A percentile compares a stretch with the other conserved stretches of the same genome.
phyloP scores from a whole-genome alignment of 164 flowering plant species.

The Malania oleifera region DNA sequence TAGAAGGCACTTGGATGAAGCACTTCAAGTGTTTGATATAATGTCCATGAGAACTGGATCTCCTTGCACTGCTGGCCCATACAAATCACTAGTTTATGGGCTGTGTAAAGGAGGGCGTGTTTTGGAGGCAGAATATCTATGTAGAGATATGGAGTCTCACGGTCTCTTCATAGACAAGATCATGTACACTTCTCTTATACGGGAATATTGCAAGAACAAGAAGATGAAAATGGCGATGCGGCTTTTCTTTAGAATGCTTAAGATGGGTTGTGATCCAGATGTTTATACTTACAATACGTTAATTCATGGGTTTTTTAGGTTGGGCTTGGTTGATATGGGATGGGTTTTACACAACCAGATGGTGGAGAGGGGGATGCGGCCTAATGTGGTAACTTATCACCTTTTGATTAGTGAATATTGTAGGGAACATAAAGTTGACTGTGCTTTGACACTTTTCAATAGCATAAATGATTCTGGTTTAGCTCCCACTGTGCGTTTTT shows the following conservation, averaged over 20 bases:
- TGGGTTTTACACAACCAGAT: conserved; percentile 31
- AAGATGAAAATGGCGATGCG: conserved; percentile 48
- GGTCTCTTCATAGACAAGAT: conserved; percentile 32
- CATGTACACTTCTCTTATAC: conserved; percentile 47
- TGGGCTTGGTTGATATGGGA: conserved; percentile 34
- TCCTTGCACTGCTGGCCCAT: conserved; percentile 30
- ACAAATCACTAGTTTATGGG: conserved; percentile 35
- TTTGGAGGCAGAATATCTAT: conserved; percentile 44
- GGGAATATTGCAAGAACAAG: conserved; percentile 42
- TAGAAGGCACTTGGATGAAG: conserved; percentile 38
- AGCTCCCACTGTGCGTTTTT: conserved; percentile 42
- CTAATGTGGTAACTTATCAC: conserved; percentile 38
- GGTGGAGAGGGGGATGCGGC: conserved; percentile 31
- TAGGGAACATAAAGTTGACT: conserved; percentile 38
- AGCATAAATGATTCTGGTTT: conserved; percentile 23
- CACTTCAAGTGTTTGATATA: conserved; percentile 31
- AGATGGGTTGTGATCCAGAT: conserved; percentile 53
- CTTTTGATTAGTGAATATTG: conserved; percentile 45
- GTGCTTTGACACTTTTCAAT: conserved; percentile 33
- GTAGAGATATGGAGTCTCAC: conserved; percentile 40
- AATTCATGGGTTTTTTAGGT: conserved; percentile 45
- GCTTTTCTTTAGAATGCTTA: conserved; percentile 48
- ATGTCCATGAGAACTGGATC: conserved; percentile 27
- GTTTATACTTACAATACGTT: conserved; percentile 42
- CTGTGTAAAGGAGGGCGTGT: conserved; percentile 37